These are phyloP conservation scores for Blastocystis sp. DNA, from an alignment of 352 stramenopile species.

Conservation along the genomic window DNA sequence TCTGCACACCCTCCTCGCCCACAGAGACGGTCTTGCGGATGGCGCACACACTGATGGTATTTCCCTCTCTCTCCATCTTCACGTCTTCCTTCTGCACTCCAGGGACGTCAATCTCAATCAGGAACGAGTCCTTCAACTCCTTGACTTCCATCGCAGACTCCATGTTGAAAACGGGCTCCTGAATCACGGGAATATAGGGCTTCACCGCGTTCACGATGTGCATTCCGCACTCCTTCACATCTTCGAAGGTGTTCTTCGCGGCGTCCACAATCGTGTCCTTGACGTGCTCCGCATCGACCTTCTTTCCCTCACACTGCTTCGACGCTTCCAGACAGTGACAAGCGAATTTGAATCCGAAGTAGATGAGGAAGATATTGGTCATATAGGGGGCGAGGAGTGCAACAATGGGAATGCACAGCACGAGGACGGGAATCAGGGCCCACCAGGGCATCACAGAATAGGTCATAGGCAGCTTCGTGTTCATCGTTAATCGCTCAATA, in stretches of 20 bases:
- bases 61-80: neutral
- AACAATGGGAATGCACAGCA: neutral
- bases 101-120: neutral
- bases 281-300: neutral
- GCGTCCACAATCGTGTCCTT: neutral
- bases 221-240: neutral
- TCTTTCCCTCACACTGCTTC: neutral
- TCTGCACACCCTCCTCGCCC: neutral
- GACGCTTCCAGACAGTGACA: neutral
- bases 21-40: neutral
- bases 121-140: neutral
- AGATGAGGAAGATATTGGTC: neutral
- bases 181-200: neutral
- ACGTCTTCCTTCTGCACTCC: conserved; percentile 23
- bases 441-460: neutral
- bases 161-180: neutral
- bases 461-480: too few relatives aligned
- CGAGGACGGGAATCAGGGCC: neutral
- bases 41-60: neutral
- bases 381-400: neutral
- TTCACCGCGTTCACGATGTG: neutral
- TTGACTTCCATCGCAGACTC: neutral
- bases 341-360: neutral
- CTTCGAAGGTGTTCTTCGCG: neutral
- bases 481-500: too few relatives aligned